These are phyloP conservation scores for Xylariales sp. DNA, from an alignment of 2,329 filamentous ascomycete genomes.

Conservation along the genomic window DNA sequence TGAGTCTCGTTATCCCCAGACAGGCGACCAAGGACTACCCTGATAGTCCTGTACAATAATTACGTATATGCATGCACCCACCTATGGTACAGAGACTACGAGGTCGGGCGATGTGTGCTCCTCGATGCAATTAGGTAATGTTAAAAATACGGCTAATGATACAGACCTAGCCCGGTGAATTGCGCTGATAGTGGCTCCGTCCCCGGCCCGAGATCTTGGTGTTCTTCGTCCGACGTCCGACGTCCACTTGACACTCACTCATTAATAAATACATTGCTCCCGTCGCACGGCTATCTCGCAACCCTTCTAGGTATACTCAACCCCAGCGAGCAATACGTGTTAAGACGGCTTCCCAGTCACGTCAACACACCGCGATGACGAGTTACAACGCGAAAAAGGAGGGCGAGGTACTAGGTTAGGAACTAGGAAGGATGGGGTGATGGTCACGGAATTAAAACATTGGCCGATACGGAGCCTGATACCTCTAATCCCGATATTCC, in stretches of 20 bases:
- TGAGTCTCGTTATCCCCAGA: no score
- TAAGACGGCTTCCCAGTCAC: neutral
- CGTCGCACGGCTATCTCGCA: neutral
- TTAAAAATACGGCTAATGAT: neutral
- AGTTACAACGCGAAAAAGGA: neutral
- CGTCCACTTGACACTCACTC: neutral
- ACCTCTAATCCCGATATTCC: neutral
- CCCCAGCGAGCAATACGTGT: neutral
- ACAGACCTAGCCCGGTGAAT: conserved; percentile 12
- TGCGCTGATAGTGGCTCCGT: neutral
- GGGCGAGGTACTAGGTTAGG: no score
- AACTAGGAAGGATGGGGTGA: neutral
- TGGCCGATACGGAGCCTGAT: neutral
- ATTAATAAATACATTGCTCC: conserved; percentile 11
- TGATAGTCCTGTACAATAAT: no score
- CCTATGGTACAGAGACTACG: no score
- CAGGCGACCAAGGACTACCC: no score
- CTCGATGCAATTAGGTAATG: no score
- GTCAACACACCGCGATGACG: neutral
- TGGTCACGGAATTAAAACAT: neutral
- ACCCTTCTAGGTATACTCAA: neutral
- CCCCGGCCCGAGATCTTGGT: conserved; percentile 18
- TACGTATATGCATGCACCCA: no score
- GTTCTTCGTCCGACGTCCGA: neutral
- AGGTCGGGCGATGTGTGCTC: no score